A percentile compares a stretch with the other conserved stretches of the same genome.
phyloP scores from a whole-genome alignment of 1,284 basidiomycete species.

The Earliella scabrosa region DNA sequence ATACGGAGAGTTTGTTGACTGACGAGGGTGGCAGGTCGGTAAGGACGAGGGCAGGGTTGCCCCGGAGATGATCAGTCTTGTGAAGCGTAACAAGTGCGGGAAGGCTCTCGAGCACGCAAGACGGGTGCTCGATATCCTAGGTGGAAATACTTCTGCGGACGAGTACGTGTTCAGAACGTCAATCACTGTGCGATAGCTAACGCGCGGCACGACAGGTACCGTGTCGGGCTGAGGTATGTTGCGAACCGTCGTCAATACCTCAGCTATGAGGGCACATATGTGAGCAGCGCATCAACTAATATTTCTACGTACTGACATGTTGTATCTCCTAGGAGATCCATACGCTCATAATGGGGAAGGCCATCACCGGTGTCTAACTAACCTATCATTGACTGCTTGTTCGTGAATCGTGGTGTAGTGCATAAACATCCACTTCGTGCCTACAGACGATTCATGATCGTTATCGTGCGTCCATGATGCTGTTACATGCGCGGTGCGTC shows the following conservation, averaged over 20 bases:
- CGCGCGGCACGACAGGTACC: no score
- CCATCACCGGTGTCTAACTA: conserved; percentile 81
- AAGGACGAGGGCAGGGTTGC: conserved; percentile 83
- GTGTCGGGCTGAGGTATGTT: conserved; percentile 88
- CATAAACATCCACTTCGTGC: no score
- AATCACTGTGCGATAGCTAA: neutral
- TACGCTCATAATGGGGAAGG: conserved; percentile 89
- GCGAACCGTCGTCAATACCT: conserved; percentile 92
- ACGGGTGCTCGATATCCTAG: conserved; percentile 84
- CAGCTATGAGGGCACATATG: conserved; percentile 86
- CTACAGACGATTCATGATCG: no score
- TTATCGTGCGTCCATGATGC: no score
- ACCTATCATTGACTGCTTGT: conserved; percentile 7
- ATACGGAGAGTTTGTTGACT: no score
- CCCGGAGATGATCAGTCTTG: conserved; percentile 93
- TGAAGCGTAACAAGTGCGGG: conserved; percentile 97
- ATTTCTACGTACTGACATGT: neutral
- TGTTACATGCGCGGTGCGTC: no score
- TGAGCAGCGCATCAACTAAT: conserved; percentile 34
- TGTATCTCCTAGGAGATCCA: conserved; percentile 69
- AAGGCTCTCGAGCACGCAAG: conserved; percentile 87
- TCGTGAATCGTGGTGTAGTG: no score
- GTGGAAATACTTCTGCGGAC: conserved; percentile 89
- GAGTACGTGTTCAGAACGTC: conserved; percentile 58
- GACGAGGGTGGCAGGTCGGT: conserved; percentile 71